Evolutionary conservation across 176 grass and related monocot genomes (phyloP).

Genomic region (Aegilops sharonensis): DNA sequence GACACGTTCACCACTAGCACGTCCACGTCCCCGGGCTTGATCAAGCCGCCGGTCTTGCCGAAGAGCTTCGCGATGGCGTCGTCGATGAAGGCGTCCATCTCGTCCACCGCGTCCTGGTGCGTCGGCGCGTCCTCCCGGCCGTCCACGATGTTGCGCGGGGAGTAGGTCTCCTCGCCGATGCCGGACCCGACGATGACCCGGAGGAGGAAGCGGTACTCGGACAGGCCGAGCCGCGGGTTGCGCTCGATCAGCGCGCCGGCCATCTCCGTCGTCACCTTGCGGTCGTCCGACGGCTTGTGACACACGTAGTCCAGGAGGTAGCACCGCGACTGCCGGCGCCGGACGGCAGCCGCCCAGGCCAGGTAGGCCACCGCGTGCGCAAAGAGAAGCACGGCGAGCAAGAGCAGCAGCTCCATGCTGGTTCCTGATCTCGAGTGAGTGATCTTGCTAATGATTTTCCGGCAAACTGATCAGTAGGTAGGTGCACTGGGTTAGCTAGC

Average conservation of each 20-base stretch:
- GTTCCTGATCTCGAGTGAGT: not conserved
- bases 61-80: not conserved
- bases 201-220: slow-evolving; percentile 54
- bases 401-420: not conserved
- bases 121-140: slow-evolving; percentile 35
- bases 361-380: not conserved
- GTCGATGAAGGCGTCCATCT: slow-evolving; percentile 53
- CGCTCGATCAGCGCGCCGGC: slow-evolving; percentile 22
- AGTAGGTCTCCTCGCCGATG: slow-evolving; percentile 62
- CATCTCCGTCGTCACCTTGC: slow-evolving; percentile 29
- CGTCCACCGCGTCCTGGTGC: slow-evolving; percentile 44
- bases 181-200: slow-evolving; percentile 49
- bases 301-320: slow-evolving; percentile 71
- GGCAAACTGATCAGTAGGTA: not conserved
- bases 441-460: not conserved
- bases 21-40: not conserved
- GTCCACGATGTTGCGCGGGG: slow-evolving; percentile 32
- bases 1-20: not conserved
- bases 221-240: not conserved
- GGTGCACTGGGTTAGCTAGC: not conserved
- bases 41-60: not conserved
- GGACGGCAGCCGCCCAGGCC: not conserved
- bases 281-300: slow-evolving; percentile 45
- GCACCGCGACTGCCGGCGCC: slow-evolving; percentile 22
- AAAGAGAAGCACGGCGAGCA: not conserved